Evolutionary conservation across 768 basidiomycete species (phyloP).

Genomic region (Trametes punicea): DNA sequence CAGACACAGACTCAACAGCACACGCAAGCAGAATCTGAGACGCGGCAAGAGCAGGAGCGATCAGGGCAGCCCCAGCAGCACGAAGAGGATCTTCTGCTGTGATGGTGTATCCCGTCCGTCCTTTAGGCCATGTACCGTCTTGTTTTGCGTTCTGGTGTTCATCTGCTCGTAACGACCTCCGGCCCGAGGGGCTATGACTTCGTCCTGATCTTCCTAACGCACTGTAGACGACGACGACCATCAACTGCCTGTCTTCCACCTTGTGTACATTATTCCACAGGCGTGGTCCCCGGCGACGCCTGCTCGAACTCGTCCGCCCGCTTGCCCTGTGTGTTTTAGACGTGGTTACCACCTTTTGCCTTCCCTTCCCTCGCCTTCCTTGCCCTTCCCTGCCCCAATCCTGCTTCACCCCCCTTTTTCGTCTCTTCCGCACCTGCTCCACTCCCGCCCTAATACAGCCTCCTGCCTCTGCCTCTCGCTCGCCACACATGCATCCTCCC

Average conservation of each 20-base stretch:
- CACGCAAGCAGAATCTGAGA: background rate
- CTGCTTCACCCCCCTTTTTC: background rate
- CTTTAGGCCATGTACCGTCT: background rate
- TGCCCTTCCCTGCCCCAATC: background rate
- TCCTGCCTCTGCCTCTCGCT: background rate
- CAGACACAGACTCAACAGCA: background rate
- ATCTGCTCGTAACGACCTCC: conserved; percentile 15
- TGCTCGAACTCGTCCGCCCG: background rate
- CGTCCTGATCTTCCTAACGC: background rate
- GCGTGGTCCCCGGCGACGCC: background rate
- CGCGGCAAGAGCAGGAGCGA: conserved; percentile 8
- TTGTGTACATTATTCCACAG: conserved; percentile 10
- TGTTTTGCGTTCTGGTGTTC: no score
- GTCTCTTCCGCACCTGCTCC: background rate
- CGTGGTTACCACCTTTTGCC: background rate
- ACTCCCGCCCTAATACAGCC: background rate
- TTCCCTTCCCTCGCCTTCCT: background rate
- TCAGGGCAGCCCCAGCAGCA: conserved; percentile 11
- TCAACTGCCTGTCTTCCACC: background rate
- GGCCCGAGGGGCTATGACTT: conserved; percentile 8
- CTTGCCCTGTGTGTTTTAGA: conserved; percentile 1
- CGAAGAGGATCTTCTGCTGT: conserved; percentile 3
- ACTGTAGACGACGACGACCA: conserved; percentile 15
- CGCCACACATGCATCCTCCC: background rate
- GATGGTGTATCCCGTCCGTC: background rate